A percentile compares a stretch with the other conserved stretches of the same genome.
phyloP scores from a whole-genome alignment of 345 rosid genomes.

The Aquilaria yunnanensis region DNA sequence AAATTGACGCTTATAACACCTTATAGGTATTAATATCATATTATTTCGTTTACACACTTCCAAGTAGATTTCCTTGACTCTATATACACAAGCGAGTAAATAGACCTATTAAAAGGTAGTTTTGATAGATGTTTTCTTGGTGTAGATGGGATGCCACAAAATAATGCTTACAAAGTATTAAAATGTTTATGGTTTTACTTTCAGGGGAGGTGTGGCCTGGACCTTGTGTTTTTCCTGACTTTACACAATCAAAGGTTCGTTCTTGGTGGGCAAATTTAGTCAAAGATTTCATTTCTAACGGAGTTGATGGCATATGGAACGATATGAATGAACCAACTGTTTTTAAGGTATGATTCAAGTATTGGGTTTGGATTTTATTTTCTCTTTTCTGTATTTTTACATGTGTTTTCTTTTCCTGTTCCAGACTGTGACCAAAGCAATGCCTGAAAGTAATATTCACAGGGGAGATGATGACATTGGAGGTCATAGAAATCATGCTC shows the following conservation, averaged over 20 bases:
- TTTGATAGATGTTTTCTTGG: too few species aligned
- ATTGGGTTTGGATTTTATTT: background rate
- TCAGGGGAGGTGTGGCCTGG: slow-evolving; percentile 98
- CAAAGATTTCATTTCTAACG: slow-evolving; percentile 66
- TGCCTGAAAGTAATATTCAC: slow-evolving; percentile 86
- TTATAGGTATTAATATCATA: too few species aligned
- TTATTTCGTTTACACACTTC: too few species aligned
- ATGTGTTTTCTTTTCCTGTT: slow-evolving; percentile 17
- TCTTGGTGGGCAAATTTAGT: slow-evolving; percentile 88
- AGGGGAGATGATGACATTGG: slow-evolving; percentile 77
- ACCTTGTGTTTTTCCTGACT: slow-evolving; percentile 87
- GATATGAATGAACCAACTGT: slow-evolving; percentile 96
- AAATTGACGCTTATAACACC: too few species aligned
- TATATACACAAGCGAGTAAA: too few species aligned
- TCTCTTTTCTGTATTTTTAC: background rate
- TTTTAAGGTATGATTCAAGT: slow-evolving; percentile 55
- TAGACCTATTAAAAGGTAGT: too few species aligned
- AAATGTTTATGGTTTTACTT: slow-evolving; percentile 13
- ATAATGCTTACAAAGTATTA: background rate
- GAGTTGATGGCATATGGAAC: slow-evolving; percentile 98
- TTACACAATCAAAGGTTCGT: slow-evolving; percentile 64
- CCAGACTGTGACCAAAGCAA: slow-evolving; percentile 82
- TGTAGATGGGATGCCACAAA: too few species aligned
- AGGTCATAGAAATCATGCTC: slow-evolving; percentile 65
- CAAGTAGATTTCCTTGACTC: too few species aligned